Percentiles rank a stretch among this genome's conserved stretches.
Conservation (phyloP, 495 filamentous ascomycete species). For the Podospora pseudopauciseta region DNA sequence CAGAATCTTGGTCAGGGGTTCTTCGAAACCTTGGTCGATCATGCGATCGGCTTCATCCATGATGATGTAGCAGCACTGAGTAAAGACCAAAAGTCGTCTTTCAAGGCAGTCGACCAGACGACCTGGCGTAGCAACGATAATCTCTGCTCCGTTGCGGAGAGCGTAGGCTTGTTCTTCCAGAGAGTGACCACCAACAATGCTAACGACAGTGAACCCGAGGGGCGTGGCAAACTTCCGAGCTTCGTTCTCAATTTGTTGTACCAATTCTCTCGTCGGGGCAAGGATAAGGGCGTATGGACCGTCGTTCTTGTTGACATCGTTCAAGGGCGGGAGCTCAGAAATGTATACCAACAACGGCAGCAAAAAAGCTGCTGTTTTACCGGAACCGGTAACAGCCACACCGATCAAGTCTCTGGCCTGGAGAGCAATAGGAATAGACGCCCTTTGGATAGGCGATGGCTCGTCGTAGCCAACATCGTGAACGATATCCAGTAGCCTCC, state of each 20-base stretch:
- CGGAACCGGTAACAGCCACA: conserved; percentile 96
- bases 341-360: conserved; percentile 97
- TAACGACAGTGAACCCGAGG: conserved; percentile 91
- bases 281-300: conserved; percentile 96
- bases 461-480: conserved; percentile 87
- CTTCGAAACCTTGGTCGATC: conserved; percentile 98
- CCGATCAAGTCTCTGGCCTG: conserved; percentile 93
- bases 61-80: conserved; percentile 97
- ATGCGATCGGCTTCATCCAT: conserved; percentile 97
- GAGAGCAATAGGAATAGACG: conserved; percentile 91
- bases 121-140: conserved; percentile 97
- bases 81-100: conserved; percentile 82
- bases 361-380: conserved; percentile 95
- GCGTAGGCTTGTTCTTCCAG: conserved; percentile 93
- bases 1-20: conserved; percentile 96
- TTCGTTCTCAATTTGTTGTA: conserved; percentile 95
- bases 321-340: conserved; percentile 78
- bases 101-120: conserved; percentile 97
- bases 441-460: conserved; percentile 87
- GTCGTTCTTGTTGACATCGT: conserved; percentile 87
- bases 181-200: conserved; percentile 94
- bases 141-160: conserved; percentile 92
- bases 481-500: conserved; percentile 77
- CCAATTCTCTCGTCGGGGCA: conserved; percentile 96
- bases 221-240: conserved; percentile 90